Conservation (phyloP, 768 basidiomycete species). For the Lactarius sanguifluus region DNA sequence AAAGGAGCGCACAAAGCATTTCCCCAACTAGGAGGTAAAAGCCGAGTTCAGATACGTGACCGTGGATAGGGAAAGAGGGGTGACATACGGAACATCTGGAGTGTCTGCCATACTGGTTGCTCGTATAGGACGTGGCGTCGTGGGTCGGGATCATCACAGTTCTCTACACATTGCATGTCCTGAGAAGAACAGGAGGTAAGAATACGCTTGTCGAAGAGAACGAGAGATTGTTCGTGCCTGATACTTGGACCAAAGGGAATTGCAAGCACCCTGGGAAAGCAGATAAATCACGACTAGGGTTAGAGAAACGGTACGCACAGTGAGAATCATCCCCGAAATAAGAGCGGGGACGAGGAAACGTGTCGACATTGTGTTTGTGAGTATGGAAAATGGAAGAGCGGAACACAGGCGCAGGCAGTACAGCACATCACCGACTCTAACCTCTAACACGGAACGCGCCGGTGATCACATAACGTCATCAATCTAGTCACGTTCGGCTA, state of each 20-base stretch:
- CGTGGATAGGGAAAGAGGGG: constrained; percentile 20
- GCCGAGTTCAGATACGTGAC: constrained; percentile 32
- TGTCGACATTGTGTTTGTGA: constrained; percentile 52
- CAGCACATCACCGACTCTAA: neutral
- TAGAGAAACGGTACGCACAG: constrained; percentile 45
- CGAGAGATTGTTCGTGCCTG: constrained; percentile 49
- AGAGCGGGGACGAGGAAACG: constrained; percentile 73
- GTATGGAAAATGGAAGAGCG: neutral
- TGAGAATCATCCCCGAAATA: constrained; percentile 91
- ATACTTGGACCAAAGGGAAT: constrained; percentile 82
- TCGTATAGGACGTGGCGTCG: constrained; percentile 73
- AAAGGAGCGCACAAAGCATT: constrained; percentile 73
- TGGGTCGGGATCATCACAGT: constrained; percentile 71
- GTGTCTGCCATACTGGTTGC: constrained; percentile 91
- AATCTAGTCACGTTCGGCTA: no score
- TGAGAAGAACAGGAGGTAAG: constrained; percentile 32
- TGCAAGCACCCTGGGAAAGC: constrained; percentile 62
- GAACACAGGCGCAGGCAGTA: no score
- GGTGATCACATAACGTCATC: neutral
- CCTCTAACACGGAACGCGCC: neutral
- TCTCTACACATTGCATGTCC: constrained; percentile 99
- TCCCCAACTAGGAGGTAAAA: constrained; percentile 71
- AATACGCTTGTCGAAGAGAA: constrained; percentile 3
- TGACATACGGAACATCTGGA: constrained; percentile 83
- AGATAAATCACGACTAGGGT: constrained; percentile 16